Base-by-base conservation (phyloP, 768 basidiomycete species). In the Serendipita sp. region DNA sequence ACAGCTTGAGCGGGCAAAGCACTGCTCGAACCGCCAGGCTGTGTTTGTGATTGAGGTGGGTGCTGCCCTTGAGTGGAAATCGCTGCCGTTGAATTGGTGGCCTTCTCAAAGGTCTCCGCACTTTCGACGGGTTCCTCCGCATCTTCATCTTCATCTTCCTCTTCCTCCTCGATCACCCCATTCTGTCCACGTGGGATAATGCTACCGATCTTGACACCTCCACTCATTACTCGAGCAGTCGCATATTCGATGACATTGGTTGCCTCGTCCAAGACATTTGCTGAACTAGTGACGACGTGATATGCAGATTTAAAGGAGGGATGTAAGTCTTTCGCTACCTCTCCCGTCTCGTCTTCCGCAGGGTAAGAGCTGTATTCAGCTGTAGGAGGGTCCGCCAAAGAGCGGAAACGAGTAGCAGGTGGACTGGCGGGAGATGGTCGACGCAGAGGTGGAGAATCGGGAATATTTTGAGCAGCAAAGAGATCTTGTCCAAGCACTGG, bases 181-280 rank as follows among this genome's bases (percentile, higher is more conserved):
- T 60, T 60, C 10, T 16, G 23, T 16, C 56, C 56, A 4, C 56
- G n/a, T n/a, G 56, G 56, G 3, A 32, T 8, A 3, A 60, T 35
- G 56, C 56, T 60, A 60, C 56, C 56, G 8, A 60, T 60, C 56
- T 60, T 60, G 56, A 60, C 34, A 8, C 56, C 56, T 10, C 56
- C 56, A 35, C 56, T 60, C 56, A 60, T 60, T 10, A 60, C 56
- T 23, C 56, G 56, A n/a, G 56, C 56, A 16, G 56, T 60, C 34
- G 56, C 23, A 35, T 60, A 60, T n/a, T 60, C 34, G 56, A 60
- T 60, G 23, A 60, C 10, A 35, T 60, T 60, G 10, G 23, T 35
- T 3, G 34, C 56, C n/a, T 60, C 56, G 35, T 60, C 56, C 8
- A 60, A 10, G 23, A 35, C 34, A 32, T 60, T 60, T n/a, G 56